These are phyloP conservation scores for Tympanopsis confertula DNA, from an alignment of 2,329 filamentous ascomycete genomes.

Conservation along the genomic window DNA sequence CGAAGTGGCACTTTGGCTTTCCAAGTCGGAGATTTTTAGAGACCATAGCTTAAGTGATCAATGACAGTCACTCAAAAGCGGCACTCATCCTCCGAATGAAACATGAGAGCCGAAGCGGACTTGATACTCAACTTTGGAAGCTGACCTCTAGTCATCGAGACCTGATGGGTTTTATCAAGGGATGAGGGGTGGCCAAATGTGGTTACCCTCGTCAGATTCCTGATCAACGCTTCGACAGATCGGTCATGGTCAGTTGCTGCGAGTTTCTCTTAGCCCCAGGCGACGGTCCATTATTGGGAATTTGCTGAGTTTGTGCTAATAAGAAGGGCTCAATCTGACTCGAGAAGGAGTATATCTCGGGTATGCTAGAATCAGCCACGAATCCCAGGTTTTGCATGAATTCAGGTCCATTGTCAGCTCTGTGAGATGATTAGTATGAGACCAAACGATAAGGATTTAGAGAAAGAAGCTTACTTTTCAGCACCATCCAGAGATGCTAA, in stretches of 20 bases:
- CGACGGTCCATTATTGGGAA: not conserved
- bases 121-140: not conserved
- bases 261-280: not conserved
- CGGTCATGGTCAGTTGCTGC: too few species aligned
- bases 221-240: not conserved
- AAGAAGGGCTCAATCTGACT: conserved; percentile 19
- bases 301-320: conserved; percentile 12
- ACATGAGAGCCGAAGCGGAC: not conserved
- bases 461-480: conserved; percentile 18
- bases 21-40: too few species aligned
- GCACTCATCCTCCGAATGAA: too few species aligned
- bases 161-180: too few species aligned
- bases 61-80: too few species aligned
- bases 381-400: conserved; percentile 25
- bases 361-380: conserved; percentile 16
- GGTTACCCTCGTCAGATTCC: not conserved
- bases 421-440: conserved; percentile 5
- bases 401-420: conserved; percentile 19
- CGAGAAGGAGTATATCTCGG: conserved; percentile 19
- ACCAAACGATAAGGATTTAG: not conserved
- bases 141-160: not conserved
- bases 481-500: conserved; percentile 36
- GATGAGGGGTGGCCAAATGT: too few species aligned
- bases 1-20: too few species aligned
- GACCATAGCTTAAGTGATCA: too few species aligned